phyloP scores from a whole-genome alignment of 192 early-diverging fungal genomes.

The Cetraspora pellucida region DNA sequence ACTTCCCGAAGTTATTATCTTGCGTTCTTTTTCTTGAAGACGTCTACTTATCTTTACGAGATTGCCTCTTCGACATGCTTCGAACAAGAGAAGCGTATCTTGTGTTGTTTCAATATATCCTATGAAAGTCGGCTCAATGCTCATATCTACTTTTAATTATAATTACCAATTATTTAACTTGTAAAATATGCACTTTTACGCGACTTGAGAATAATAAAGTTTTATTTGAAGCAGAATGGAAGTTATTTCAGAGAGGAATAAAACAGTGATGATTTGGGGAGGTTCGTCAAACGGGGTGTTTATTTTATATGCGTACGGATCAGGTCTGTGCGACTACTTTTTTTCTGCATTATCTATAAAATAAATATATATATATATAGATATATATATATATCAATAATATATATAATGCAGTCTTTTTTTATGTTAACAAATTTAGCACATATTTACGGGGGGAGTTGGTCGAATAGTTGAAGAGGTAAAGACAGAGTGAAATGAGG shows the following conservation, averaged over 20 bases:
- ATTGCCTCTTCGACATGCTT: slow-evolving; percentile 71
- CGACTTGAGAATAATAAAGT: neutral
- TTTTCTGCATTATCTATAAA: neutral
- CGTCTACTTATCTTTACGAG: slow-evolving; percentile 71
- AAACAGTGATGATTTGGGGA: neutral
- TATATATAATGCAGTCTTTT: too few species aligned
- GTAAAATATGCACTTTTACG: neutral
- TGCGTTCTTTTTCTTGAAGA: slow-evolving; percentile 72
- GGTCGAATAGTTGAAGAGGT: too few species aligned
- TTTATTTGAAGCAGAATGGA: neutral
- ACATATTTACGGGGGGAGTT: too few species aligned
- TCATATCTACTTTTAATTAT: slow-evolving; percentile 32
- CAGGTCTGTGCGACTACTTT: slow-evolving; percentile 22
- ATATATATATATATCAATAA: too few species aligned
- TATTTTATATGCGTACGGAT: slow-evolving; percentile 29
- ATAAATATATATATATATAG: too few species aligned
- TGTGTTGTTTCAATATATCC: slow-evolving; percentile 75
- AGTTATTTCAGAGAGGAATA: neutral
- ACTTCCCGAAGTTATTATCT: slow-evolving; percentile 70
- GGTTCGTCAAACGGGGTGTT: slow-evolving; percentile 23
- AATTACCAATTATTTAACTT: neutral
- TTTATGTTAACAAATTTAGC: too few species aligned
- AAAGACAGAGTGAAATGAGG: too few species aligned
- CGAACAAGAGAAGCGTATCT: slow-evolving; percentile 77
- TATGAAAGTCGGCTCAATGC: slow-evolving; percentile 60